Evolutionary conservation across 2,329 filamentous ascomycete genomes (phyloP).

Genomic region (Fusarium acutatum): DNA sequence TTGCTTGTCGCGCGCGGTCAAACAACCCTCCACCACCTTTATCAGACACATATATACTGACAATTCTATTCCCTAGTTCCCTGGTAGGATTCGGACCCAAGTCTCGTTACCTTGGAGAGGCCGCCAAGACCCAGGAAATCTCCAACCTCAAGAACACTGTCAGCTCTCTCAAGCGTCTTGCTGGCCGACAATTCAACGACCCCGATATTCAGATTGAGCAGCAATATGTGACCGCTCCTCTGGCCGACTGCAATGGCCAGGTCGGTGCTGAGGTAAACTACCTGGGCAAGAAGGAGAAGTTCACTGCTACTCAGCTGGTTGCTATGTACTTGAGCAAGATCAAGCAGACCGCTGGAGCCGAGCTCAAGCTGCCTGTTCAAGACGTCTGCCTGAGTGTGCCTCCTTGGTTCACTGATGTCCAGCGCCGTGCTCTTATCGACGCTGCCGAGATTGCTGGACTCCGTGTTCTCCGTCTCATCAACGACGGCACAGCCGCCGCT

Average conservation of each 20-base stretch:
- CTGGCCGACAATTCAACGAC: slow-evolving; percentile 85
- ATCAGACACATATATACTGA: slow-evolving; percentile 38
- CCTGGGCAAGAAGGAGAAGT: slow-evolving; percentile 92
- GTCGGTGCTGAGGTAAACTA: slow-evolving; percentile 95
- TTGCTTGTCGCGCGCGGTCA: slow-evolving; percentile 8
- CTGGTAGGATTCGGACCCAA: slow-evolving; percentile 96
- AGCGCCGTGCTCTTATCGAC: slow-evolving; percentile 89
- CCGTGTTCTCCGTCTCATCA: slow-evolving; percentile 93
- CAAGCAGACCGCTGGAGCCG: slow-evolving; percentile 84
- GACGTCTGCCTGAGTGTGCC: slow-evolving; percentile 95
- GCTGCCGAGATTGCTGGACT: slow-evolving; percentile 93
- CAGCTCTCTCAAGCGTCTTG: slow-evolving; percentile 88
- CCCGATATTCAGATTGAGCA: slow-evolving; percentile 94
- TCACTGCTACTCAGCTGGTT: slow-evolving; percentile 91
- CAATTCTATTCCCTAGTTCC: slow-evolving; percentile 64
- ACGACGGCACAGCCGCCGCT: slow-evolving; percentile 96
- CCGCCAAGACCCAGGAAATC: slow-evolving; percentile 98
- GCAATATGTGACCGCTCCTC: slow-evolving; percentile 83
- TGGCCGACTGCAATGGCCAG: slow-evolving; percentile 92
- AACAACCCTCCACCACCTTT: slow-evolving; percentile 16
- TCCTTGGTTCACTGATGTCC: slow-evolving; percentile 95
- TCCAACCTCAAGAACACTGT: slow-evolving; percentile 99
- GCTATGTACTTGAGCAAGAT: slow-evolving; percentile 97
- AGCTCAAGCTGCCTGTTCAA: slow-evolving; percentile 89
- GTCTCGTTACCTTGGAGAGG: slow-evolving; percentile 91